Conservation (phyloP, 306 rosid genomes). For the Sphenostylis stenocarpa region DNA sequence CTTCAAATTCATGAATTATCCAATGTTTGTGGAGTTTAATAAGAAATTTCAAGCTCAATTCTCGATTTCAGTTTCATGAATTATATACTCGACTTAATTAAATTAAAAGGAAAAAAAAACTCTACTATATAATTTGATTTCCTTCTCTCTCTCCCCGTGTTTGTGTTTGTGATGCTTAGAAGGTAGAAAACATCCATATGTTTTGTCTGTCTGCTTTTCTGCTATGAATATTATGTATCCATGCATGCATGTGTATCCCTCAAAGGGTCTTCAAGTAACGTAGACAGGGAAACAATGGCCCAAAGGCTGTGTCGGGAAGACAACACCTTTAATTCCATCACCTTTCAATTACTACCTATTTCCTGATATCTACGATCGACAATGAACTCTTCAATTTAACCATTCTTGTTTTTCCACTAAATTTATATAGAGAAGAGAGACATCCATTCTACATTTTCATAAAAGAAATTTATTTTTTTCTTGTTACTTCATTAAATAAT, state of each 20-base stretch:
- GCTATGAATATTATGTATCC: not conserved
- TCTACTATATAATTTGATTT: not conserved
- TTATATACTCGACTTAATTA: not conserved
- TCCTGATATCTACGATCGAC: not conserved
- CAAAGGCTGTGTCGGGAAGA: constrained; percentile 21
- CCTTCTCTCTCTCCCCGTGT: constrained; percentile 13
- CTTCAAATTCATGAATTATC: no score
- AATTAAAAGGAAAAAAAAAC: not conserved
- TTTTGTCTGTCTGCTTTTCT: constrained; percentile 5
- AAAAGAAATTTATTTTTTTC: no score
- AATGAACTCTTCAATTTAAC: not conserved
- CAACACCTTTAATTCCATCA: not conserved
- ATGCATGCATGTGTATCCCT: not conserved
- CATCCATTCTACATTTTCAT: no score
- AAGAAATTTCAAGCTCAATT: no score
- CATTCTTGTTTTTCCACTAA: not conserved
- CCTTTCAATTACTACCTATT: not conserved
- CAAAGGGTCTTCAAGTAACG: not conserved
- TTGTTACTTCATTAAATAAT: no score
- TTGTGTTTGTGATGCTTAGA: constrained; percentile 4
- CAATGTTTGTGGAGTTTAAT: no score
- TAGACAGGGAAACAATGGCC: constrained; percentile 27
- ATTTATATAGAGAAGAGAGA: no score
- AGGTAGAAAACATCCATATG: not conserved
- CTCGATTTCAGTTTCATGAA: no score